Evolutionary conservation across 768 basidiomycete species (phyloP), one percentile per base, ranked within the genome.

Genomic region (Tricholoma sp.): DNA sequence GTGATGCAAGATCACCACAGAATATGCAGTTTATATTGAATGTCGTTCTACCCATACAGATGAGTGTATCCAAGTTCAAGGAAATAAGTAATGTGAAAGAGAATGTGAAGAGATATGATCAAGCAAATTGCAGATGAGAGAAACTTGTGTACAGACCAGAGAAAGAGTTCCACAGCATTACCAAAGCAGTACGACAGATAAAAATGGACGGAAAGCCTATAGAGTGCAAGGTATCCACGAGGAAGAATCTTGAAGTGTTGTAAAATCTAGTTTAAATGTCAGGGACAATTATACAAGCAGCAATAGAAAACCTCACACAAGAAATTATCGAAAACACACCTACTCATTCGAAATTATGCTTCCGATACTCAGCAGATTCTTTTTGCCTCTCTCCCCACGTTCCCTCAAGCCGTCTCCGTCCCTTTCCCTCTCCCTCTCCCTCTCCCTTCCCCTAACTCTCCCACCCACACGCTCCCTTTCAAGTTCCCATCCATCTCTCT

Each of bases 351-450:
- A 85, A 54, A 87, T 86, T 55, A 88, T 88, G 62, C 82, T 86
- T 54, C 83, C 84, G 59, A 88, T 88, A 61, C 84, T 86, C 71
- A 88, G 64, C 54, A 78, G 80, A 61, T 85, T 87, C 71, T 83
- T 87, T 77, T 85, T 87, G 37, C 76, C 72, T 32, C 41, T 53
- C 49, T 42, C 63, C 62, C 39, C 55, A 56, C 42, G 53, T 52
- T 33, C 63, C 57, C n/a, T 62, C 62, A 20, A 60, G 62, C 28
- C 48, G 45, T 61, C 66, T 13, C 65, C 29, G 47, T 59, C 58
- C 44, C 57, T 50, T 20, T 53, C 49, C 33, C 60, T 55, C 42
- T 51, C 57, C 54, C 53, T 44, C 36, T 31, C 61, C n/a, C 36
- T 47, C 33, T 44, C 58, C 47, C 48, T 44, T 29, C 53, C 32